Evolutionary conservation across 306 rosid genomes (phyloP).

Genomic region (Ceratonia siliqua): DNA sequence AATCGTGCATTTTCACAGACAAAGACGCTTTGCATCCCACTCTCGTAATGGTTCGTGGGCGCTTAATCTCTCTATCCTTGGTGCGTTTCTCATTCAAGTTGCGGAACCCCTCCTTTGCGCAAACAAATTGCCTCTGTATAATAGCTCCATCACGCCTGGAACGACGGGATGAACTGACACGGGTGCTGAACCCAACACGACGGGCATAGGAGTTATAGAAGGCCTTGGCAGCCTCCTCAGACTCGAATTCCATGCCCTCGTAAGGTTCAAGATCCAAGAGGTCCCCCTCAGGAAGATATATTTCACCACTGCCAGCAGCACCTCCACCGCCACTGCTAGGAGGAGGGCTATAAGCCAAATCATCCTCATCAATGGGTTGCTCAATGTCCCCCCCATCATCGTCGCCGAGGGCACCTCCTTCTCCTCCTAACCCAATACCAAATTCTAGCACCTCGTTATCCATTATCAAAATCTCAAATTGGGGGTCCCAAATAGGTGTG

Average conservation of each 20-base stretch:
- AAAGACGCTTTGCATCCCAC: constrained; percentile 95
- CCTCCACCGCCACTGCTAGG: constrained; percentile 42
- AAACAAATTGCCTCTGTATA: constrained; percentile 90
- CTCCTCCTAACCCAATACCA: constrained; percentile 75
- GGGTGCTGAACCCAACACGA: constrained; percentile 93
- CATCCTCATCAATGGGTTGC: constrained; percentile 68
- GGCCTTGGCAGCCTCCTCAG: constrained; percentile 97
- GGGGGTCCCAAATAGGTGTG: too few species aligned
- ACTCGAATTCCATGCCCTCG: constrained; percentile 95
- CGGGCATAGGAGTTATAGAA: constrained; percentile 94
- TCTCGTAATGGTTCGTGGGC: constrained; percentile 81
- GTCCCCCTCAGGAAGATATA: constrained; percentile 82
- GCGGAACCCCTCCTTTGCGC: constrained; percentile 94
- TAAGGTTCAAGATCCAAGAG: constrained; percentile 85
- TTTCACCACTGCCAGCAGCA: constrained; percentile 50
- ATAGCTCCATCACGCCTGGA: constrained; percentile 95
- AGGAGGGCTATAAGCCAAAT: constrained; percentile 73
- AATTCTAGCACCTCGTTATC: constrained; percentile 81
- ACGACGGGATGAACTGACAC: constrained; percentile 92
- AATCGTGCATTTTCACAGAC: constrained; percentile 93
- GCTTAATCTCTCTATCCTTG: constrained; percentile 90
- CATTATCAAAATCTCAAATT: constrained; percentile 42
- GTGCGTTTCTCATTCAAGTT: constrained; percentile 94
- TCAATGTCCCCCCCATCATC: constrained; percentile 65
- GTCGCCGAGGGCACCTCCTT: constrained; percentile 55